A percentile compares a stretch with the other conserved stretches of the same genome.
Evolutionary conservation across 2,329 filamentous ascomycete genomes (phyloP).

Genomic region (Hypoxylon rubiginosum): DNA sequence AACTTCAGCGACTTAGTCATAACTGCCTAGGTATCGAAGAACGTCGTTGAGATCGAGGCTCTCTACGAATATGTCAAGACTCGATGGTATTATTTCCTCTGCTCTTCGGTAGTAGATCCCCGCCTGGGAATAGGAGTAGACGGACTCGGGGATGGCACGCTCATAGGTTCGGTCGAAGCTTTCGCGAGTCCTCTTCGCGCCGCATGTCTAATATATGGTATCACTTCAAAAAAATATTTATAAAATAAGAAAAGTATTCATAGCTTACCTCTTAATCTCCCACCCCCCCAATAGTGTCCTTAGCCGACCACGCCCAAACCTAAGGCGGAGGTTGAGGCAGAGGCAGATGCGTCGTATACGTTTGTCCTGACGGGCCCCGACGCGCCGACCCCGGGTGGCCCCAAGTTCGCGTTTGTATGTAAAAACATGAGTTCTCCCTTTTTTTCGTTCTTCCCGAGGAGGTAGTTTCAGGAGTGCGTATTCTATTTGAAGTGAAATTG

Average conservation of each 20-base stretch:
- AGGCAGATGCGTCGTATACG: conserved; percentile 56
- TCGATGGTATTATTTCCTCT: conserved; percentile 18
- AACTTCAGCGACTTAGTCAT: not conserved
- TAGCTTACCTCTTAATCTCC: not conserved
- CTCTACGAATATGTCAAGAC: conserved; percentile 14
- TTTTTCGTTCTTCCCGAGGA: no score
- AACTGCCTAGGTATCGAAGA: not conserved
- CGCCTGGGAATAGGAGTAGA: not conserved
- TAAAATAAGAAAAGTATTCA: no score
- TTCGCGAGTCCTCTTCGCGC: not conserved
- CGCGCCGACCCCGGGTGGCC: conserved; percentile 67
- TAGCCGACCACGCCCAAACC: conserved; percentile 44
- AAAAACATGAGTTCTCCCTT: no score
- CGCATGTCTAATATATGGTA: not conserved
- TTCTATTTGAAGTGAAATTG: no score
- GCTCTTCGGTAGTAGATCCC: conserved; percentile 8
- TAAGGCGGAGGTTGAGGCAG: conserved; percentile 50
- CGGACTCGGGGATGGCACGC: not conserved
- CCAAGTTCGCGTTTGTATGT: conserved; percentile 62
- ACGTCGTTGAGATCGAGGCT: not conserved
- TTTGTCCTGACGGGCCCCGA: conserved; percentile 67
- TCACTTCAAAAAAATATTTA: no score
- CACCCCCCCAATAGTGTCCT: conserved; percentile 34
- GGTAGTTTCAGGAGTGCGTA: no score
- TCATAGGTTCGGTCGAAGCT: not conserved